These are phyloP conservation scores for Termitomyces sp. DNA, from an alignment of 768 basidiomycete species.

Conservation along the genomic window DNA sequence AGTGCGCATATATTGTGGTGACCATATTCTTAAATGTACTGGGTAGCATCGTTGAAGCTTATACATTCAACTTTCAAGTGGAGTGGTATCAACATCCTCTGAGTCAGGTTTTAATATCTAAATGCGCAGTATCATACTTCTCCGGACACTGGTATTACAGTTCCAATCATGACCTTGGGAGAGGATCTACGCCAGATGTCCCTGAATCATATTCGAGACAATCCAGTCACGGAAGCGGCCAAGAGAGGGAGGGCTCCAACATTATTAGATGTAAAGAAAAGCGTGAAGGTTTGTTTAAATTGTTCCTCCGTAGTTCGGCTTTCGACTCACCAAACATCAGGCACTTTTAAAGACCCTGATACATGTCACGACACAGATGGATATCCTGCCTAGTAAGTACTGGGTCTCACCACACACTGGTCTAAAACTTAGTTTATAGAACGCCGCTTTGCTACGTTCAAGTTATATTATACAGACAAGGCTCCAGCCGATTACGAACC, in stretches of 20 bases:
- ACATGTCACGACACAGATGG: constrained; percentile 76
- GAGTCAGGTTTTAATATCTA: neutral
- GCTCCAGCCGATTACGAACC: constrained; percentile 84
- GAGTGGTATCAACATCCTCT: neutral
- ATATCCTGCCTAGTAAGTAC: constrained; percentile 64
- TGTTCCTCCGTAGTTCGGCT: neutral
- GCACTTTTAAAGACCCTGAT: constrained; percentile 72
- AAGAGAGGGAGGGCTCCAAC: constrained; percentile 63
- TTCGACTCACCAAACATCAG: constrained; percentile 27
- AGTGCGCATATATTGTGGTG: constrained; percentile 24
- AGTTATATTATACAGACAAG: constrained; percentile 75
- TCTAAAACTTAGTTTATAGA: constrained; percentile 30
- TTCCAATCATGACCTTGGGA: constrained; percentile 74
- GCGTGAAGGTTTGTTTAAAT: constrained; percentile 53
- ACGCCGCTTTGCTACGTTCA: constrained; percentile 84
- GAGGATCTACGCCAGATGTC: constrained; percentile 50
- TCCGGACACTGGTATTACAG: constrained; percentile 48
- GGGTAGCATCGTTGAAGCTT: constrained; percentile 76
- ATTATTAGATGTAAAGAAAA: constrained; percentile 74
- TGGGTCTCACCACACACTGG: neutral
- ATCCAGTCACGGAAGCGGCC: constrained; percentile 57
- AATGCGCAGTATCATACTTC: constrained; percentile 57
- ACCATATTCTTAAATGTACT: neutral
- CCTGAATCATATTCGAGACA: constrained; percentile 31
- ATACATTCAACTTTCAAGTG: constrained; percentile 83